Evolutionary conservation across 2,329 filamentous ascomycete genomes (phyloP), one percentile per base, ranked within the genome.

Genomic region (Thielaviopsis ethacetica): DNA sequence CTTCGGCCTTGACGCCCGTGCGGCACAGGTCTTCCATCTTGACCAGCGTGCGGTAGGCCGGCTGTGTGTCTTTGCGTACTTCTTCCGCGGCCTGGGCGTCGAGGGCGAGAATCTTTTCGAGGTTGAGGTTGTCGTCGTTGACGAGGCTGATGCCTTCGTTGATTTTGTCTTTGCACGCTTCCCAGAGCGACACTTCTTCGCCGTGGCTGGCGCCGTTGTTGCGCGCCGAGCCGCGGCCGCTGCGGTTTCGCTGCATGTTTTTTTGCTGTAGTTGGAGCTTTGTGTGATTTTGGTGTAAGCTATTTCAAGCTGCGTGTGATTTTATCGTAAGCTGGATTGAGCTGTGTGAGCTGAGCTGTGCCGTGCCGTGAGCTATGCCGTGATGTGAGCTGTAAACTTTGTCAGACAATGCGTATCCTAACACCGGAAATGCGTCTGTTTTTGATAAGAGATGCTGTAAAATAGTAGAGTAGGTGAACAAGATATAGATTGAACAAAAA

Each of bases 211-310:
- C 69, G 26, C 72, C 71, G 54, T 72, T 74, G 66, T 73, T 75
- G 50, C 73, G 70, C 65, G 72, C 72, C 49, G 71, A 72, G 47
- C 71, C 72, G 62, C 73, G 72, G 56, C 71, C 71, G 64, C 72
- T 73, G 58, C 73, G 71, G 62, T 72, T 73, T 62, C 72, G 69
- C 65, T 74, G 72, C 51, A 72, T 73, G 72, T 74, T 75, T 58
- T 64, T 4, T 34, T 2, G 30, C 30, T 34, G 30, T 34, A 9
- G 30, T 9, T 34, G 30, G 5, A 10, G 30, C 10, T 34, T 2
- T 34, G 2, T 9, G 26, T 27, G 9, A 27, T 27, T 9, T 4
- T 27, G 10, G 3, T 26, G 24, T 26, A 6, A 26, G 24, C 24
- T 26, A 26, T 26, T 3, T n/a, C n/a, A n/a, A 10, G 30, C 10